Percentiles rank a stretch among this genome's conserved stretches.
phyloP scores from a whole-genome alignment of 1,284 basidiomycete genomes.

The Sporisorium exsertum region DNA sequence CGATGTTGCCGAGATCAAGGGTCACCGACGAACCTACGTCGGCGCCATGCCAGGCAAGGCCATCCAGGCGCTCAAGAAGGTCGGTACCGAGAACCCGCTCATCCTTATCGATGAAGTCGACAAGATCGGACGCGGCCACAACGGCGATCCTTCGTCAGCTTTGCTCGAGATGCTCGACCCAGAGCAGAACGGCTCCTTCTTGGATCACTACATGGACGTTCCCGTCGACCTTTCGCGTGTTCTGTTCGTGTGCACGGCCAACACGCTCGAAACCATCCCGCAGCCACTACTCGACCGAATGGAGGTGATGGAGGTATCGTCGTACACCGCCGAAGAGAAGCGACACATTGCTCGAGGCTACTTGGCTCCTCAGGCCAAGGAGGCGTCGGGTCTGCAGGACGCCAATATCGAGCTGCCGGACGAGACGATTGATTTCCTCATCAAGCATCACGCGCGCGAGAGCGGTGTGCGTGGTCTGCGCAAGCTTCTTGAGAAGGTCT shows the following conservation, averaged over 20 bases:
- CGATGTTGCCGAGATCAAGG: constrained; percentile 99
- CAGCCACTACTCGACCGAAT: constrained; percentile 90
- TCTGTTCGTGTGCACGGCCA: constrained; percentile 90
- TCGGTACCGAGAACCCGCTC: constrained; percentile 95
- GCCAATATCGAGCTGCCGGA: constrained; percentile 65
- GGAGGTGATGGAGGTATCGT: constrained; percentile 89
- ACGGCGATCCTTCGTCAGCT: constrained; percentile 94
- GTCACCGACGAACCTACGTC: constrained; percentile 95
- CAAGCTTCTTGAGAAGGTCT: constrained; percentile 78
- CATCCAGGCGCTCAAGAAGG: constrained; percentile 95
- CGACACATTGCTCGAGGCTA: constrained; percentile 90
- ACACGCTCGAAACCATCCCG: constrained; percentile 88
- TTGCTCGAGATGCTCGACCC: constrained; percentile 97
- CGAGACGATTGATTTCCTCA: constrained; percentile 83
- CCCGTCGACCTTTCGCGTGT: constrained; percentile 96
- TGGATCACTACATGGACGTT: constrained; percentile 98
- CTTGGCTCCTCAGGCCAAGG: constrained; percentile 93
- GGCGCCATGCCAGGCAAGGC: constrained; percentile 93
- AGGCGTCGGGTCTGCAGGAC: constrained; percentile 80
- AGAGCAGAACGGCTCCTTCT: constrained; percentile 94
- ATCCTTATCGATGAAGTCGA: constrained; percentile 95
- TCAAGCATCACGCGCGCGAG: constrained; percentile 96
- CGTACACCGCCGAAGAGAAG: constrained; percentile 96
- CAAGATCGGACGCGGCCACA: constrained; percentile 94
- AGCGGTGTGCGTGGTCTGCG: constrained; percentile 75